Evolutionary conservation across 306 rosid genomes (phyloP), one percentile per base, ranked within the genome.

Genomic region (Quercus suber): DNA sequence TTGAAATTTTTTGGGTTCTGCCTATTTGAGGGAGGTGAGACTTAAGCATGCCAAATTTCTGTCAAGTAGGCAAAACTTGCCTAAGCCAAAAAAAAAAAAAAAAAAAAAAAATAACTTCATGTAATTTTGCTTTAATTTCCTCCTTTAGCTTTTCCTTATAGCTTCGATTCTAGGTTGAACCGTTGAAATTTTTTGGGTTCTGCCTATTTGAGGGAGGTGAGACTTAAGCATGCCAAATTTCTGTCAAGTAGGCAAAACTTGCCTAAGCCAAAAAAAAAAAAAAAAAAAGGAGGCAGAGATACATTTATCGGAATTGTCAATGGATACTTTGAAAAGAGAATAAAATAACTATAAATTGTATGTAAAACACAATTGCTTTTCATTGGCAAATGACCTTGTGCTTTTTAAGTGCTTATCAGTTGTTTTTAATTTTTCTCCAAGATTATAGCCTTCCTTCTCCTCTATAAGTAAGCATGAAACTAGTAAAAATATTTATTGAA

Each of bases 251-350:
- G 77, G 78, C 77, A 79, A 79, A 72, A 65, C 10, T 37, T 55
- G 75, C 74, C 72, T 28, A 17, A 55, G 71, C 25, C 71, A 37
- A 60, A 5, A 45, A 18, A 3, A 3, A 65, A 9, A 15, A 31
- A 23, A 1, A 3, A 67, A 10, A 10, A 9, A 63, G 35, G 45
- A 8, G 68, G 8, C 52, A 74, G 73, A 61, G 59, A 80, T 53
- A 64, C 59, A 76, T 49, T 71, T 45, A 31, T 73, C 74, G 41
- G 53, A 86, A 86, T 80, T 89, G 84, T 86, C 82, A 79, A 58
- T 79, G 78, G 30, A 71, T 78, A 77, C 52, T 18, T 72, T 37
- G 56, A 73, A 79, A 6, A 79, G 55, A 83, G 55, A 81, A 81
- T 70, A 78, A 83, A 76, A 67, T 43, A 33, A 71, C 18, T 68